Evolutionary conservation across 345 rosid species (phyloP), one percentile per base, ranked within the genome.

Genomic region (Pistacia integerrima): DNA sequence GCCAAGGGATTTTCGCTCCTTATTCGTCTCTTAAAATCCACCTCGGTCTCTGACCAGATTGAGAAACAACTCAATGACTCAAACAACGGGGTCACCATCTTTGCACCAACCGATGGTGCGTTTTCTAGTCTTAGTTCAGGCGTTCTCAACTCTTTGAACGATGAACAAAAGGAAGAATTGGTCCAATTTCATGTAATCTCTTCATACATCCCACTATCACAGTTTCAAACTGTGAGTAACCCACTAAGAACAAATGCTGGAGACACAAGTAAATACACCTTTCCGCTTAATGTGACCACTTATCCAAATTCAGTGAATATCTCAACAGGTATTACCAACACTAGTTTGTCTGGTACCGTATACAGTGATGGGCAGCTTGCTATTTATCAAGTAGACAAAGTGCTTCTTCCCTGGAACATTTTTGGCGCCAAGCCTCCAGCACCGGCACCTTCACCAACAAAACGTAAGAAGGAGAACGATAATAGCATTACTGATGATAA

Each of bases 391-490:
- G 83, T 87, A 8, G 79, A 81, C 72, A 82, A 82, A 78, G 90
- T 87, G 18, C 74, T 87, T 73, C 87, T 79, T 58, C 90, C 90
- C 1, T 36, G 74, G 67, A 76, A 70, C 72, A 63, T 87, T 57
- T 79, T 87, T n/a, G 81, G 80, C 12, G 72, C 85, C 2, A 82
- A 77, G 63, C 85, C 89, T 46, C 89, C 89, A 0, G 82, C 89
- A 4, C 82, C 87, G 2, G 82, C 88, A 3, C 86, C 87, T 0
- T 67, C 86, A 6, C 82, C 87, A 0, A 30, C 64, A 3, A 78
- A 80, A 78, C 59, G 75, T 28, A 74, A 66, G 64, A 82, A 82
- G 79, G 63, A 57, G 16, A n/a, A 80, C 38, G 84, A 66, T 3
- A 77, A 64, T 44, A 57, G 1, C n/a, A 77, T 30, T 61, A 3